Percentiles rank a stretch among this genome's conserved stretches.
Conservation (phyloP, 371 early-diverging fungal species). For the Circinella minor region DNA sequence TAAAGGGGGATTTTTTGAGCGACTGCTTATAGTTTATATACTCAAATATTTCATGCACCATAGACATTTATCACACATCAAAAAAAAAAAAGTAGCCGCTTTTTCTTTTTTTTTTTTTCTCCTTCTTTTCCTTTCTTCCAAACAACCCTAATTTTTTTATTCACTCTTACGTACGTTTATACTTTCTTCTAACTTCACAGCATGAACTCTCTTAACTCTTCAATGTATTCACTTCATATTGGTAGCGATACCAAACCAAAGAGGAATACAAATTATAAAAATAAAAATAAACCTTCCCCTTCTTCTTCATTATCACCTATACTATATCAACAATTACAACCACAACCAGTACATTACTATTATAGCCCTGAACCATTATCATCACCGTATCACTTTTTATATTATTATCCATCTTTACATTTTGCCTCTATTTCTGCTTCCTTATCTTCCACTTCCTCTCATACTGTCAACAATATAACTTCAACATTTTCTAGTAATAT, state of each 20-base stretch:
- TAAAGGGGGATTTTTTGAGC: no score
- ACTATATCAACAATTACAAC: no score
- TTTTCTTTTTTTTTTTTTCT: neutral
- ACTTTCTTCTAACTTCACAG: neutral
- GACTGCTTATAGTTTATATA: no score
- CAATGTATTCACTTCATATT: neutral
- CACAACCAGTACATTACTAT: conserved; percentile 1
- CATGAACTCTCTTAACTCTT: neutral
- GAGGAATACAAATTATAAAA: no score
- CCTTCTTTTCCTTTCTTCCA: neutral
- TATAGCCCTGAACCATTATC: conserved; percentile 3
- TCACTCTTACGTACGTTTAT: no score
- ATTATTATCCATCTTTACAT: neutral
- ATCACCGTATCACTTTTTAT: conserved; percentile 8
- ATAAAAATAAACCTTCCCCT: no score
- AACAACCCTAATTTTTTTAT: no score
- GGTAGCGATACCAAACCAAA: neutral
- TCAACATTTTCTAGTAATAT: no score
- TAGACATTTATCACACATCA: no score
- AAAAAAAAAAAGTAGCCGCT: no score
- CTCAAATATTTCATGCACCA: no score
- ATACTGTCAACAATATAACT: neutral
- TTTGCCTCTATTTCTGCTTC: neutral
- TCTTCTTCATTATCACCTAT: no score
- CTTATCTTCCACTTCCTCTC: neutral